These are phyloP conservation scores for Auxenochlorella pyrenoidosa DNA, from an alignment of 139 green algal genomes.

Conservation along the genomic window DNA sequence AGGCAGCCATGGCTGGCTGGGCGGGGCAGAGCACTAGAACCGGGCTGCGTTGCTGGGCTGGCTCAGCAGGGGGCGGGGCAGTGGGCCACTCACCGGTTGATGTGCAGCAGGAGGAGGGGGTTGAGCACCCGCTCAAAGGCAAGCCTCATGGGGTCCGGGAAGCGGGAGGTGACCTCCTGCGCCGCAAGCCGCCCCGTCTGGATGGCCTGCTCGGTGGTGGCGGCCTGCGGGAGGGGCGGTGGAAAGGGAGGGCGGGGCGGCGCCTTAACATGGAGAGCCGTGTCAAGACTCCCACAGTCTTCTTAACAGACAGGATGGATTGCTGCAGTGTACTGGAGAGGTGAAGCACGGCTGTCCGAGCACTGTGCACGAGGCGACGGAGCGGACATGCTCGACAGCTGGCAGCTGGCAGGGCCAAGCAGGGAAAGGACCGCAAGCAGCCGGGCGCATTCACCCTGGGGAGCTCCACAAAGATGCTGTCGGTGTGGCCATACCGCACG, in stretches of 20 bases:
- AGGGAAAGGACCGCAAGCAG: background rate
- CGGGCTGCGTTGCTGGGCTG: too few species aligned
- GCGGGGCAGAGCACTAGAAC: too few species aligned
- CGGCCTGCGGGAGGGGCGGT: background rate
- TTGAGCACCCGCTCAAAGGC: constrained; percentile 72
- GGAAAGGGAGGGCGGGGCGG: background rate
- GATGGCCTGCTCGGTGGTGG: constrained; percentile 26
- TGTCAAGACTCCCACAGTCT: too few species aligned
- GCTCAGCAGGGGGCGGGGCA: too few species aligned
- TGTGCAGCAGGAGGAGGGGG: constrained; percentile 85
- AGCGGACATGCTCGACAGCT: too few species aligned
- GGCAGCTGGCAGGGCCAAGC: too few species aligned
- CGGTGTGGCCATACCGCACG: constrained; percentile 85
- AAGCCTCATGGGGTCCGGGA: constrained; percentile 74
- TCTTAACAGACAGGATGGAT: too few species aligned
- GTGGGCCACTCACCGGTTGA: constrained; percentile 65
- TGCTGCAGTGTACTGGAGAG: too few species aligned
- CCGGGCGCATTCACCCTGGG: constrained; percentile 32
- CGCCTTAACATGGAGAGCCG: too few species aligned
- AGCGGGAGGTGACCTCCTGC: constrained; percentile 48
- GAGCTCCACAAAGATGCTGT: constrained; percentile 75
- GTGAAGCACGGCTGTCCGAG: too few species aligned
- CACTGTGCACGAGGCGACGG: too few species aligned
- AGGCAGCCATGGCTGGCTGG: background rate
- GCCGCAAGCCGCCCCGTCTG: constrained; percentile 32